Evolutionary conservation across 2,329 filamentous ascomycete species (phyloP).

Genomic region (Fusarium albosuccineum): DNA sequence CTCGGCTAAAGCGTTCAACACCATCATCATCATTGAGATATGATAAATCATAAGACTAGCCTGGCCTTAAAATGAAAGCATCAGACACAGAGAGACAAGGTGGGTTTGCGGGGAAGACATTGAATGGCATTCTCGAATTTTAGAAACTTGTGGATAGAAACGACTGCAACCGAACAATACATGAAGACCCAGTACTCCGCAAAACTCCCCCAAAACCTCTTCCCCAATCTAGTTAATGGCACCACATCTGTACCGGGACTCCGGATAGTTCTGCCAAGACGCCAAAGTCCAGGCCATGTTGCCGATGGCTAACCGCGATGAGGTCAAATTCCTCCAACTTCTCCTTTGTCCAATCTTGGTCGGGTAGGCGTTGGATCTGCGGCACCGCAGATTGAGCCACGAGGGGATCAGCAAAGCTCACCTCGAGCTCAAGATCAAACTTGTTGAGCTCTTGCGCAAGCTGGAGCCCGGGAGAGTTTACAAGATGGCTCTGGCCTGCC

Average conservation of each 20-base stretch:
- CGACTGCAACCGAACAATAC: no score
- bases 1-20: no score
- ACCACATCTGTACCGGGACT: conserved; percentile 35
- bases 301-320: conserved; percentile 34
- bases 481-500: conserved; percentile 40
- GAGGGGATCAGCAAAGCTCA: conserved; percentile 36
- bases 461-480: conserved; percentile 37
- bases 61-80: no score
- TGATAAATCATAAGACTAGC: no score
- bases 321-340: conserved; percentile 35
- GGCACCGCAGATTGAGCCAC: conserved; percentile 36
- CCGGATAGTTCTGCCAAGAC: conserved; percentile 14
- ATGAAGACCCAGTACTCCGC: no score
- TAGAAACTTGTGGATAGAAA: no score
- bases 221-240: conserved; percentile 5
- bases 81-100: no score
- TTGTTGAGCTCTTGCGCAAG: conserved; percentile 30
- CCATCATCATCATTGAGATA: no score
- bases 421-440: conserved; percentile 28
- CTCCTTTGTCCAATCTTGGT: conserved; percentile 32
- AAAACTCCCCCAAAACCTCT: no score
- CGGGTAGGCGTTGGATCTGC: conserved; percentile 23
- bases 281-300: conserved; percentile 35
- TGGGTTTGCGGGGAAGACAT: no score
- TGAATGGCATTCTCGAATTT: no score